Evolutionary conservation across 129 eudicot genomes (phyloP).

Genomic region (Dittrichia graveolens): DNA sequence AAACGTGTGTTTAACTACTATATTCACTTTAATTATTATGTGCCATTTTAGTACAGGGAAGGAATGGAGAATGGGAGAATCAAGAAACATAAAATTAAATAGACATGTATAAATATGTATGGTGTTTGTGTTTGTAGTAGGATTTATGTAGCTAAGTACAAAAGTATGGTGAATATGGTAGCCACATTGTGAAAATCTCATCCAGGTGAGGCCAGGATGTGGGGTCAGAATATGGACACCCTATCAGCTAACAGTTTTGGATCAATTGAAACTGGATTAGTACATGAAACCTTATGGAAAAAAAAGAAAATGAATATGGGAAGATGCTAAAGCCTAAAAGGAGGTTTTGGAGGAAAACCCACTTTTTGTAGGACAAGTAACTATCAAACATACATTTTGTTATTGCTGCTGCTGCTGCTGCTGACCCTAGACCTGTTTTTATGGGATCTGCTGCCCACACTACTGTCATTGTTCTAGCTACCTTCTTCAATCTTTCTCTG

Average conservation of each 20-base stretch:
- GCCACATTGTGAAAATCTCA: not conserved
- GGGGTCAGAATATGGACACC: not conserved
- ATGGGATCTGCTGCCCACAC: constrained; percentile 8
- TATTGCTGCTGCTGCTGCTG: not conserved
- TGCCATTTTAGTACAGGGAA: too few relatives aligned
- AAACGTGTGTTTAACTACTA: too few relatives aligned
- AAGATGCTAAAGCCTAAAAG: not conserved
- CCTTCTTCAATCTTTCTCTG: not conserved
- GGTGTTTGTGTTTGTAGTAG: not conserved
- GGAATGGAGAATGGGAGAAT: not conserved
- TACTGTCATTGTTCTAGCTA: not conserved
- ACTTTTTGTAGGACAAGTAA: constrained; percentile 4
- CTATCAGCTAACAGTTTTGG: not conserved
- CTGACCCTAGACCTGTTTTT: not conserved
- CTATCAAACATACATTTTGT: not conserved
- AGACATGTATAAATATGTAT: not conserved
- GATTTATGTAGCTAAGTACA: not conserved
- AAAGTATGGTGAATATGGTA: not conserved
- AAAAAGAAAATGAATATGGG: not conserved
- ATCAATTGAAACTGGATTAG: not conserved
- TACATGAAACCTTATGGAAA: not conserved
- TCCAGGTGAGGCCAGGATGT: constrained; percentile 1
- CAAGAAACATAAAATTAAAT: not conserved
- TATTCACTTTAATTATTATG: too few relatives aligned
- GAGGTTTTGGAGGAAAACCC: not conserved